These are phyloP conservation scores for Mycena amicta DNA, from an alignment of 768 basidiomycete genomes.

Conservation along the genomic window DNA sequence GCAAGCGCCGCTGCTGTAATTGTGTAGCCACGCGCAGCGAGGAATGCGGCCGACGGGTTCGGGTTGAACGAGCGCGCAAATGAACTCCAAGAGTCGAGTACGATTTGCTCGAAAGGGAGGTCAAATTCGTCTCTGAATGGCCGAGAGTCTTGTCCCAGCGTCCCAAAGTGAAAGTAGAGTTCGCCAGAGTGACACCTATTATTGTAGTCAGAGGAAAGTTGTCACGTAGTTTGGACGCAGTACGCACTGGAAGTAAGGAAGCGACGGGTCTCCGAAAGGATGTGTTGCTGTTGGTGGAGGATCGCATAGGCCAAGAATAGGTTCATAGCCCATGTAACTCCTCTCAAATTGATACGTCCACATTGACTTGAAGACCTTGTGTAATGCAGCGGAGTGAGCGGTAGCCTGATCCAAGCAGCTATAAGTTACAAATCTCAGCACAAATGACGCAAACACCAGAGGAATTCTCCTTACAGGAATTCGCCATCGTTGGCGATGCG, in stretches of 20 bases:
- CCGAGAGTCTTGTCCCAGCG: slow-evolving; percentile 37
- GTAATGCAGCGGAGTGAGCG: slow-evolving; percentile 42
- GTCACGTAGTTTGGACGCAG: no score
- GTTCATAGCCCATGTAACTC: slow-evolving; percentile 47
- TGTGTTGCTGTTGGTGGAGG: slow-evolving; percentile 43
- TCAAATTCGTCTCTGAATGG: slow-evolving; percentile 52
- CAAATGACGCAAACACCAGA: not conserved
- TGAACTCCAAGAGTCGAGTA: slow-evolving; percentile 47
- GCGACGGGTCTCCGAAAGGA: slow-evolving; percentile 48
- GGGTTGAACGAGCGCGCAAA: slow-evolving; percentile 52
- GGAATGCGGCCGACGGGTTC: slow-evolving; percentile 44
- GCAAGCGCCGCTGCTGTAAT: slow-evolving; percentile 33
- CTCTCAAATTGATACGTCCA: slow-evolving; percentile 53
- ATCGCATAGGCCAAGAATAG: slow-evolving; percentile 45
- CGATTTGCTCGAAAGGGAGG: slow-evolving; percentile 46
- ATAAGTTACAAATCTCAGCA: not conserved
- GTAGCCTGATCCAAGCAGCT: slow-evolving; percentile 53
- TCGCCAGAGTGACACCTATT: slow-evolving; percentile 38
- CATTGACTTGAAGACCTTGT: slow-evolving; percentile 43
- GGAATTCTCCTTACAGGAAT: no score
- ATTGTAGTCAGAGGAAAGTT: not conserved
- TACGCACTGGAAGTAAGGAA: slow-evolving; percentile 51
- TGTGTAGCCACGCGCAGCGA: slow-evolving; percentile 45
- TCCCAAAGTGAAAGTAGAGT: slow-evolving; percentile 34
- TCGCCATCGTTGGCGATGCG: slow-evolving; percentile 47